Conservation (phyloP, 208 protist genomes). For the Acanthamoeba healyi region DNA sequence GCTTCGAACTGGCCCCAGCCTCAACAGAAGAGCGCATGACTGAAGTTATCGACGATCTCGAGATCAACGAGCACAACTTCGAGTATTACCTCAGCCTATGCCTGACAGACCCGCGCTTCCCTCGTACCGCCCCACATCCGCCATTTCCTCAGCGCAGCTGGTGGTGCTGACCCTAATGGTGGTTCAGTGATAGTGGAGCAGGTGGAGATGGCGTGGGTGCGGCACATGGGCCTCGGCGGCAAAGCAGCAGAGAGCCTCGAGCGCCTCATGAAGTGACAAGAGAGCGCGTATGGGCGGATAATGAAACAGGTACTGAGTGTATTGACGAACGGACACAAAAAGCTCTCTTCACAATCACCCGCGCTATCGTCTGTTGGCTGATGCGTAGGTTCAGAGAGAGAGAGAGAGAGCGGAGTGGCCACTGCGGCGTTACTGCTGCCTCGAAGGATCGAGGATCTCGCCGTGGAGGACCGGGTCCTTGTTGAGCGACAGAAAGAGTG, state of each 20-base stretch:
- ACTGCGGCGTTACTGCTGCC: too few species aligned
- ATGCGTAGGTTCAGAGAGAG: too few species aligned
- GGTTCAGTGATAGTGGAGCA: background rate
- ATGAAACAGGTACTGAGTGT: background rate
- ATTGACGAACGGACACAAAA: background rate
- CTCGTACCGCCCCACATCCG: too few species aligned
- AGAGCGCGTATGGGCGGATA: background rate
- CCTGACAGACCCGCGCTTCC: background rate
- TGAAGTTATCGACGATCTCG: background rate
- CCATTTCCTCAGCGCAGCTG: too few species aligned
- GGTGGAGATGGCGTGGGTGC: background rate
- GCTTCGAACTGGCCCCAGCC: background rate
- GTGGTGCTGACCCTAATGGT: too few species aligned
- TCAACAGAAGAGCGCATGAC: background rate
- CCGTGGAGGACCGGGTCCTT: constrained; percentile 53
- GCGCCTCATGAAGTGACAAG: background rate
- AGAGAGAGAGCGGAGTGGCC: too few species aligned
- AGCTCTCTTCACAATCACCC: too few species aligned
- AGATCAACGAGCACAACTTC: background rate
- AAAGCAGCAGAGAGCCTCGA: background rate
- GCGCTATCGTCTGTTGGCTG: too few species aligned
- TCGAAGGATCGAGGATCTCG: constrained; percentile 58
- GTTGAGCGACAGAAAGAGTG: constrained; percentile 68
- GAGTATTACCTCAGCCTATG: background rate
- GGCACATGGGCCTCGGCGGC: background rate